These are phyloP conservation scores for Metschnikowia hibisci DNA, from an alignment of 805 yeast genomes.

Conservation along the genomic window DNA sequence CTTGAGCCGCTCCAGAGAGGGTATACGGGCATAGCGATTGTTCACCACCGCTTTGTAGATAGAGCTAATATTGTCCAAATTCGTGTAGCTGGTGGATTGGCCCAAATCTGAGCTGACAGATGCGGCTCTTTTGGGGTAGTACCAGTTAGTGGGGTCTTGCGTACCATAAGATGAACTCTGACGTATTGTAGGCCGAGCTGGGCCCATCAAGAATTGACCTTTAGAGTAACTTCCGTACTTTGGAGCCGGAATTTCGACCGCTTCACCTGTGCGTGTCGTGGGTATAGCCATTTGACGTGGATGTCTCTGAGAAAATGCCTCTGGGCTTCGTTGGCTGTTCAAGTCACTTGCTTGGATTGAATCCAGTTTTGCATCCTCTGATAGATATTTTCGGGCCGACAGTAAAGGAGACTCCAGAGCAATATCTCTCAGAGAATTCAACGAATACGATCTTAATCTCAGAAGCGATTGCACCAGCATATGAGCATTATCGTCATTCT, in stretches of 20 bases:
- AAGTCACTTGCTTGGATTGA: constrained; percentile 2
- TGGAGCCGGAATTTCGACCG: constrained; percentile 62
- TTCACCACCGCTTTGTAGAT: constrained; percentile 22
- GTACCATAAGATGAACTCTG: constrained; percentile 2
- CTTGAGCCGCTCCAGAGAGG: constrained; percentile 9
- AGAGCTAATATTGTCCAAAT: constrained; percentile 27
- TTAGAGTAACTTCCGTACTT: constrained; percentile 6
- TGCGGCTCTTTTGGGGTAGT: constrained; percentile 22
- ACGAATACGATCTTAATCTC: constrained; percentile 27
- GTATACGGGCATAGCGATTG: constrained; percentile 11
- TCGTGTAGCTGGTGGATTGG: constrained; percentile 11
- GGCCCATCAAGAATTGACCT: not conserved
- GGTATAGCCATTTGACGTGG: constrained; percentile 69
- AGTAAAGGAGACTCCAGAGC: constrained; percentile 15
- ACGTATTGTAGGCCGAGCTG: not conserved
- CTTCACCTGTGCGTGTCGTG: constrained; percentile 73
- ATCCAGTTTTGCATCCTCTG: constrained; percentile 1
- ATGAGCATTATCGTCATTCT: not conserved
- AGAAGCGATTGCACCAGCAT: constrained; percentile 20
- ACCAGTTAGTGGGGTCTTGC: constrained; percentile 20
- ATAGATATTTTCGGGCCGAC: constrained; percentile 9
- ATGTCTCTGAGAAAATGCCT: constrained; percentile 19
- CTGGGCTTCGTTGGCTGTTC: constrained; percentile 13
- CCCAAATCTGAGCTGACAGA: constrained; percentile 13
- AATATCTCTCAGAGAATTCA: constrained; percentile 24